Conservation (phyloP, 192 early-diverging fungal genomes). For the Coemansia sp. region DNA sequence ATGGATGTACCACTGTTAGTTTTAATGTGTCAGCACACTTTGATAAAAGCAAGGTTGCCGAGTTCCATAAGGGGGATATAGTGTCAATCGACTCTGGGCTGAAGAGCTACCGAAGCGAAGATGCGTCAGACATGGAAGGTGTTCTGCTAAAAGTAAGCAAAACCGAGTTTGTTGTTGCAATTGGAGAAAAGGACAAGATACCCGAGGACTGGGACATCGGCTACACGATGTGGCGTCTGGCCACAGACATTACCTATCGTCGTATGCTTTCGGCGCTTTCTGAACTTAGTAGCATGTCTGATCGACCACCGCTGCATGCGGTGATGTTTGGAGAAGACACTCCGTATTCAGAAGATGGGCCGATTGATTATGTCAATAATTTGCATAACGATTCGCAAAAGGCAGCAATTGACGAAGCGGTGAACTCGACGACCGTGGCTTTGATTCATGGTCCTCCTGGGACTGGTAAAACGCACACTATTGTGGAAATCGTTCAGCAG, state of each 20-base stretch:
- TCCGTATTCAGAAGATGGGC: background rate
- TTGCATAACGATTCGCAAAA: slow-evolving; percentile 70
- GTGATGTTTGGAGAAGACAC: slow-evolving; percentile 52
- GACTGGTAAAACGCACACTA: slow-evolving; percentile 86
- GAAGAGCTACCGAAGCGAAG: background rate
- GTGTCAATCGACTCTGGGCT: background rate
- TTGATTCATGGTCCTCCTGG: slow-evolving; percentile 85
- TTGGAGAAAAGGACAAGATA: background rate
- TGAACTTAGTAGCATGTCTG: slow-evolving; percentile 16
- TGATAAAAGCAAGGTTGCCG: background rate
- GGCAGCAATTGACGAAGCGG: slow-evolving; percentile 63
- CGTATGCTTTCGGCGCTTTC: slow-evolving; percentile 47
- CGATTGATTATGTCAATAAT: slow-evolving; percentile 58
- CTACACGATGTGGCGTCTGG: slow-evolving; percentile 1
- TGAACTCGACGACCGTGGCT: slow-evolving; percentile 64
- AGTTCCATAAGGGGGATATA: background rate
- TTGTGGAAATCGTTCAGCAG: slow-evolving; percentile 83
- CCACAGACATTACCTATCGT: slow-evolving; percentile 25
- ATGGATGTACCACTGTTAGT: background rate
- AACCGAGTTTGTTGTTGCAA: background rate
- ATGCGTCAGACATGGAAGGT: slow-evolving; percentile 3
- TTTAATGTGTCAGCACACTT: background rate
- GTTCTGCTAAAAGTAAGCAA: background rate
- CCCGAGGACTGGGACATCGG: background rate
- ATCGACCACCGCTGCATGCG: slow-evolving; percentile 36